Base-by-base conservation (phyloP, 805 yeast species). In the Ogataea degrootiae region DNA sequence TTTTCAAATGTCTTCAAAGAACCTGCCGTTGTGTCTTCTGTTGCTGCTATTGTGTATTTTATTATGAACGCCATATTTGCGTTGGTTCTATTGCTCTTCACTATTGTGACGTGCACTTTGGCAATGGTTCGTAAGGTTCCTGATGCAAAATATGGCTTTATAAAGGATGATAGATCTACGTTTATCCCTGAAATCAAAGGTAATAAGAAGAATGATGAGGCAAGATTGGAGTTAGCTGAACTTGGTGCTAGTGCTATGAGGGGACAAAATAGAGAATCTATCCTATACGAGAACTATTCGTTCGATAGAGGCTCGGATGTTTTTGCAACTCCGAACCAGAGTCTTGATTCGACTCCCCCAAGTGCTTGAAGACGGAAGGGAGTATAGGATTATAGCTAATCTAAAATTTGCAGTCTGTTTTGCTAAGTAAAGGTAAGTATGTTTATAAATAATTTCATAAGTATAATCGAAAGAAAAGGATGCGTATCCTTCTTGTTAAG, bases 101-200 rank as follows among this genome's bases (percentile, higher is more conserved):
- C 96, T 41, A 82, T 94, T 57, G 80, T 90, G 36, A 87, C 96
- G 1, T 91, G 98, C 71, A 72, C 83, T 6, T 72, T 89, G 67
- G 96, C 97, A 0, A 67, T 94, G 58, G 56, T 91, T 31, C 84
- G 86, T 66, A 89, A 86, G 73, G 89, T 94, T 66, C 98, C 99
- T 45, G 99, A 94, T 68, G 81, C 92, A 9, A 79, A 96, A 58
- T 94, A 94, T 72, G 92, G 89, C 70, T 98, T 97, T 51, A 86
- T 92, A 85, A 86, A 85, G 58, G 99, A 94, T 67, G 99, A 94
- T 64, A 81, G 99, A 64, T 92, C 87, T 44, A 87, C 97, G n/a
- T 94, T 94, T 66, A 87, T 94, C 62, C 91, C 91, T 52, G 76
- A 53, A 41, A 57, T 38, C 16, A 55, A 55, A n/a, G 66, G 67